These are phyloP conservation scores for Metschnikowia santaceciliae DNA, from an alignment of 805 yeast genomes.

Conservation along the genomic window DNA sequence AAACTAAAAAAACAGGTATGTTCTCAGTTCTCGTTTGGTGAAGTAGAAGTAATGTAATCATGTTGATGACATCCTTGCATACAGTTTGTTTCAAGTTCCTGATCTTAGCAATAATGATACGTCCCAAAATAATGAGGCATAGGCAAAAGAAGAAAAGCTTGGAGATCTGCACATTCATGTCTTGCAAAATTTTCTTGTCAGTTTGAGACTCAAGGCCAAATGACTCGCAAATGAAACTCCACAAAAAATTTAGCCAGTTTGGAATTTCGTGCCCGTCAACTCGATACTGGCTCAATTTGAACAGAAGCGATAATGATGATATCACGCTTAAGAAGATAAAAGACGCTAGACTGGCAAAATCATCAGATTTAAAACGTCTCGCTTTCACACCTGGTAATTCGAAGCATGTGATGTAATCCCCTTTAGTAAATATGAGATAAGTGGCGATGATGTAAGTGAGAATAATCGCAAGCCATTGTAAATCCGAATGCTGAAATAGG, in stretches of 20 bases:
- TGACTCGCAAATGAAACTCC: constrained; percentile 27
- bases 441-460: constrained; percentile 33
- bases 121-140: constrained; percentile 24
- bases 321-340: constrained; percentile 47
- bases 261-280: constrained; percentile 58
- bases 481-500: constrained; percentile 27
- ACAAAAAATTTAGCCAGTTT: constrained; percentile 21
- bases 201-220: constrained; percentile 19
- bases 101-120: constrained; percentile 26
- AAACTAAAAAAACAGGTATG: constrained; percentile 51
- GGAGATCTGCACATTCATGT: constrained; percentile 24
- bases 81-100: constrained; percentile 22
- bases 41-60: constrained; percentile 42
- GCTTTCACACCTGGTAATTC: constrained; percentile 8
- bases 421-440: constrained; percentile 22
- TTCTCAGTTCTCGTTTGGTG: constrained; percentile 53
- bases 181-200: constrained; percentile 20
- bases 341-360: constrained; percentile 30
- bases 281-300: constrained; percentile 51
- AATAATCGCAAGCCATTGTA: constrained; percentile 48
- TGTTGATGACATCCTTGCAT: constrained; percentile 32
- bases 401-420: constrained; percentile 22
- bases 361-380: constrained; percentile 9
- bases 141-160: constrained; percentile 20
- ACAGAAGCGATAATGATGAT: constrained; percentile 43